phyloP scores from a whole-genome alignment of 1,284 basidiomycete genomes.

The Sporisorium iseilematis-ciliati region DNA sequence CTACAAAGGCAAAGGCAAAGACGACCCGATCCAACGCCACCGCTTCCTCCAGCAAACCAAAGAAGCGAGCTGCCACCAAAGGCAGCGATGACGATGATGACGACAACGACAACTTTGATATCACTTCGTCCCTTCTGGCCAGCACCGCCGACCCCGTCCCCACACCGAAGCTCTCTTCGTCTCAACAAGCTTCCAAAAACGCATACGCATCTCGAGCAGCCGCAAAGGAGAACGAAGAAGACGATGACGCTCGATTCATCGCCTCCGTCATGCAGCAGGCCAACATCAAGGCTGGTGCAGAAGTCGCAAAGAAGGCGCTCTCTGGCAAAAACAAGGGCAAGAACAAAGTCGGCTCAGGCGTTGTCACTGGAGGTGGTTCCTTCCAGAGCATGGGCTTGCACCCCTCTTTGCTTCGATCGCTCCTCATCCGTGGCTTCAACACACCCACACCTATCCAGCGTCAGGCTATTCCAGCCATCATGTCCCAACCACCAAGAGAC shows the following conservation, averaged over 20 bases:
- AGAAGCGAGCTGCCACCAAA: conserved; percentile 12
- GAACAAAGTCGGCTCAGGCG: conserved; percentile 57
- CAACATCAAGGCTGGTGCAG: conserved; percentile 65
- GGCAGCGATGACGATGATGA: conserved; percentile 16
- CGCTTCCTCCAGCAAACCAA: conserved; percentile 33
- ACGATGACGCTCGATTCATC: conserved; percentile 66
- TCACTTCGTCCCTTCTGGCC: conserved; percentile 38
- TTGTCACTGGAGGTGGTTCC: conserved; percentile 64
- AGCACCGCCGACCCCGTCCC: conserved; percentile 16
- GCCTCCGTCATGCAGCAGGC: conserved; percentile 64
- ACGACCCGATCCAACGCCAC: conserved; percentile 18
- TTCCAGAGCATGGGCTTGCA: conserved; percentile 74
- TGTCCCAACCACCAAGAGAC: conserved; percentile 88
- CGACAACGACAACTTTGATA: conserved; percentile 43
- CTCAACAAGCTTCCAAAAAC: conserved; percentile 13
- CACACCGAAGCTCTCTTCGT: conserved; percentile 8
- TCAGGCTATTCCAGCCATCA: conserved; percentile 85
- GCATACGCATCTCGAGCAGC: conserved; percentile 17
- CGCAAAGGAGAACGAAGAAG: conserved; percentile 51
- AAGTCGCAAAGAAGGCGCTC: conserved; percentile 60
- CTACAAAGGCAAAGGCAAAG: conserved; percentile 24
- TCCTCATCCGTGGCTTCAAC: conserved; percentile 92
- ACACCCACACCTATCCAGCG: conserved; percentile 97
- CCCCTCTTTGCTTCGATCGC: conserved; percentile 83
- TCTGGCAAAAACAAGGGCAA: conserved; percentile 58